Base-by-base conservation (phyloP, 306 rosid species). In the Citrullus amarus region DNA sequence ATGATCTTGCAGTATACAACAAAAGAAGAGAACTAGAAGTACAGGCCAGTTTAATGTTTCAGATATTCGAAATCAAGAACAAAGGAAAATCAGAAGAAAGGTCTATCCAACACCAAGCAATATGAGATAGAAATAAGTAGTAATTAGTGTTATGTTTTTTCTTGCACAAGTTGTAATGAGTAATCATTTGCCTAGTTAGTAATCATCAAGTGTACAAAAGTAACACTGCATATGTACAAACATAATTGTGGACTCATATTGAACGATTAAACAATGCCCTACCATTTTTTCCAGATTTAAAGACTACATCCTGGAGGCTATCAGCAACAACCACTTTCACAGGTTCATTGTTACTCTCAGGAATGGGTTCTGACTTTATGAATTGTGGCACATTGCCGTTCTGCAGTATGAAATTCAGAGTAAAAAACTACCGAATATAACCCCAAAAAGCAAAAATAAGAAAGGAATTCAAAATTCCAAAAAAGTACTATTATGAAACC, bases 291-390 rank as follows among this genome's bases (percentile, higher is more conserved):
- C 90, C 93, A 17, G 99, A 91, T 48, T 91, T 88, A 81, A 81
- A 87, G 81, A 95, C 89, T 1, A 90, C 16, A n/a, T 92, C 99
- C 77, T 88, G 81, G 57, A 96, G 85, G 83, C 60, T 90, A 80
- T 90, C 82, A 55, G 90, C 89, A 4, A 96, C 99, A 36, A 96
- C 91, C 48, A 96, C 96, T 87, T 90, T 96, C 76, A 96, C 96
- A 71, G 98, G 97, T 77, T 91, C 99, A 60, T 91, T 71, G 82
- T 88, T 96, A 46, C 78, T 56, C 82, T 90, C 98, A 2, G 99
- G 97, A 80, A 93, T 85, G 61, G 99, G 93, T 79, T 90, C 96
- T 50, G 99, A 92, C 80, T 88, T 92, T 66, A 82, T 67, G 79
- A 20, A 90, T 78, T 90, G 91, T 17, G 79, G 77, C 78, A 96